Conservation (phyloP, 805 yeast species). For the Tetrapisispora pingtungensis region DNA sequence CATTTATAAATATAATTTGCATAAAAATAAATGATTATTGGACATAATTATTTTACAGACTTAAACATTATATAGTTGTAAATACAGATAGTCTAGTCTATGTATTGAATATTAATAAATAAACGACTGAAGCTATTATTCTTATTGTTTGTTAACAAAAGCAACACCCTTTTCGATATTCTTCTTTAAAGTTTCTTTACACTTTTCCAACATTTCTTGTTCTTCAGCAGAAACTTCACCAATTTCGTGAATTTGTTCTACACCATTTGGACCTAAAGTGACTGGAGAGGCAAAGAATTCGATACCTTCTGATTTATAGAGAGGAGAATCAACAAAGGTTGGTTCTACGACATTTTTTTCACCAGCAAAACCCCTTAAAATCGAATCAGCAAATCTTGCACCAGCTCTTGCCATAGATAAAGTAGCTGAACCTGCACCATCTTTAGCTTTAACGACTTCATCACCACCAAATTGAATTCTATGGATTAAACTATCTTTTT, state of each 20-base stretch:
- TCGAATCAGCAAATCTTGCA: conserved; percentile 60
- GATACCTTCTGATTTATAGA: conserved; percentile 80
- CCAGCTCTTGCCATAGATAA: conserved; percentile 92
- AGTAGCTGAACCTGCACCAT: conserved; percentile 91
- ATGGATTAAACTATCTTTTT: conserved; percentile 57
- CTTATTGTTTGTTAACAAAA: conserved; percentile 40
- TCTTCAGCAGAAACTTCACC: conserved; percentile 69
- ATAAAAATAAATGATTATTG: background rate
- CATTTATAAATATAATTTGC: background rate
- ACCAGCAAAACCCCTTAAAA: conserved; percentile 54
- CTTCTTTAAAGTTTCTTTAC: conserved; percentile 81
- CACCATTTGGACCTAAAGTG: conserved; percentile 88
- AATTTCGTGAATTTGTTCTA: conserved; percentile 66
- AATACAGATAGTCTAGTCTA: background rate
- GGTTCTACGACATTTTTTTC: conserved; percentile 57
- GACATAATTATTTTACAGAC: conserved; percentile 1
- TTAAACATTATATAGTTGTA: background rate
- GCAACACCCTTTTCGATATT: conserved; percentile 91
- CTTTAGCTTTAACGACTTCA: conserved; percentile 87
- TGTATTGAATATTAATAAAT: conserved; percentile 1
- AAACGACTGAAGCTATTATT: background rate
- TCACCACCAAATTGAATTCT: conserved; percentile 96
- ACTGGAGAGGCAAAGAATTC: conserved; percentile 94
- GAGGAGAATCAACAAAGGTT: conserved; percentile 69
- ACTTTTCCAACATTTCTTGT: conserved; percentile 69